phyloP scores from a whole-genome alignment of 2,329 filamentous ascomycete species.

The Alternaria novae-zelandiae region DNA sequence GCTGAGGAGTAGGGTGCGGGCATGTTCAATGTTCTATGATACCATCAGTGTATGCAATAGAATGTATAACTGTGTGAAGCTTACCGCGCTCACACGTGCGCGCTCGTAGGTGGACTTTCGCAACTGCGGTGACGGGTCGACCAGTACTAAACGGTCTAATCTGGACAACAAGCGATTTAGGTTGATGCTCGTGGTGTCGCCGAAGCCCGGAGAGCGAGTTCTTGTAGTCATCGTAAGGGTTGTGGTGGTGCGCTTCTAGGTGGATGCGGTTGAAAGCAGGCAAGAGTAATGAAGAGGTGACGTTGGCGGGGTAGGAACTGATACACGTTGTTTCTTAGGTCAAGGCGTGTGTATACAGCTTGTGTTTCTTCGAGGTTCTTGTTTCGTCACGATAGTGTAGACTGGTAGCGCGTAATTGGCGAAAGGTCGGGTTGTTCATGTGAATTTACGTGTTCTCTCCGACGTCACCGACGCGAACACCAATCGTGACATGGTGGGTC shows the following conservation, averaged over 20 bases:
- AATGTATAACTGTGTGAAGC: conserved; percentile 23
- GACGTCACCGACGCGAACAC: conserved; percentile 17
- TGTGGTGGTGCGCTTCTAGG: neutral
- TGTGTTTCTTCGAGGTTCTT: neutral
- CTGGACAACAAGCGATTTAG: conserved; percentile 70
- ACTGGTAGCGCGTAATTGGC: neutral
- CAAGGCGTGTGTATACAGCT: neutral
- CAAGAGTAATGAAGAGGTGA: neutral
- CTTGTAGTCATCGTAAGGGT: conserved; percentile 25
- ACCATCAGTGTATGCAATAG: neutral
- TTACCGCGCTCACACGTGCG: conserved; percentile 62
- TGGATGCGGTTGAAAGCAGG: neutral
- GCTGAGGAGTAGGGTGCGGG: conserved; percentile 70
- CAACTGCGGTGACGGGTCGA: conserved; percentile 65
- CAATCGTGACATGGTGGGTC: conserved; percentile 16
- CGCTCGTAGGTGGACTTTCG: conserved; percentile 71
- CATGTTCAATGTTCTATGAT: conserved; percentile 72
- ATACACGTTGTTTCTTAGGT: neutral
- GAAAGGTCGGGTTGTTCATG: conserved; percentile 1
- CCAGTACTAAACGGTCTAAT: conserved; percentile 69
- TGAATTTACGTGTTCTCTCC: conserved; percentile 1
- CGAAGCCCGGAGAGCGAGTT: conserved; percentile 29
- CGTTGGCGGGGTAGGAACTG: neutral
- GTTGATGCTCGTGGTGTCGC: conserved; percentile 50
- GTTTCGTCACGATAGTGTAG: neutral